Evolutionary conservation across 495 filamentous ascomycete species (phyloP).

Genomic region (Xylaria cubensis): DNA sequence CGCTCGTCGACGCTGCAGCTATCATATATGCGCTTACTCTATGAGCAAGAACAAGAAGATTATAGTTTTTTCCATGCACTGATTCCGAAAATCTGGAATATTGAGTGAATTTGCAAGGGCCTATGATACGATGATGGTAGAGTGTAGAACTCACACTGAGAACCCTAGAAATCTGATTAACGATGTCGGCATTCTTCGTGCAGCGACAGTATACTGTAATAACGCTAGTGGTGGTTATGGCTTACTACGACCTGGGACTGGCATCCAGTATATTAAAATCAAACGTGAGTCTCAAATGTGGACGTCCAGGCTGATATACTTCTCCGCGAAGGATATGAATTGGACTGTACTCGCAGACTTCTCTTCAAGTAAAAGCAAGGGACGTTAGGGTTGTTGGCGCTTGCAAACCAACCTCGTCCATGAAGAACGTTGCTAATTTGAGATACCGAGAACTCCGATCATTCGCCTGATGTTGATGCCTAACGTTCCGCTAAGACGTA

Average conservation of each 20-base stretch:
- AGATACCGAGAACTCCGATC: not conserved
- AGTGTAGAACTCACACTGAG: not conserved
- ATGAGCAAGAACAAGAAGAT: not conserved
- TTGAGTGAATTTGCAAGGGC: not conserved
- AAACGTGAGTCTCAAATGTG: not conserved
- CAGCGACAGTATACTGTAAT: not conserved
- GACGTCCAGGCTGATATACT: not conserved
- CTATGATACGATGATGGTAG: not conserved
- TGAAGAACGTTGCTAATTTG: not conserved
- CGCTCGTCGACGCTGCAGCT: not conserved
- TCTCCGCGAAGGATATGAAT: not conserved
- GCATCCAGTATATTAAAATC: not conserved
- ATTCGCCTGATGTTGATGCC: not conserved
- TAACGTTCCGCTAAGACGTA: constrained; percentile 8
- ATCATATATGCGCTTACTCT: not conserved
- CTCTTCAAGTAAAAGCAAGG: not conserved
- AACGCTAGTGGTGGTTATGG: not conserved
- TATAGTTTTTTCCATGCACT: not conserved
- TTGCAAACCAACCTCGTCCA: not conserved
- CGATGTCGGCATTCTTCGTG: not conserved
- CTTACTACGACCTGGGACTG: not conserved
- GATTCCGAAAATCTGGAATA: not conserved
- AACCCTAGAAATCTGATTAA: not conserved
- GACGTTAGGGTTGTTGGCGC: not conserved
- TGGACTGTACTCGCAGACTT: not conserved